phyloP scores from a whole-genome alignment of 306 rosid genomes.

The Quercus engelmannii region DNA sequence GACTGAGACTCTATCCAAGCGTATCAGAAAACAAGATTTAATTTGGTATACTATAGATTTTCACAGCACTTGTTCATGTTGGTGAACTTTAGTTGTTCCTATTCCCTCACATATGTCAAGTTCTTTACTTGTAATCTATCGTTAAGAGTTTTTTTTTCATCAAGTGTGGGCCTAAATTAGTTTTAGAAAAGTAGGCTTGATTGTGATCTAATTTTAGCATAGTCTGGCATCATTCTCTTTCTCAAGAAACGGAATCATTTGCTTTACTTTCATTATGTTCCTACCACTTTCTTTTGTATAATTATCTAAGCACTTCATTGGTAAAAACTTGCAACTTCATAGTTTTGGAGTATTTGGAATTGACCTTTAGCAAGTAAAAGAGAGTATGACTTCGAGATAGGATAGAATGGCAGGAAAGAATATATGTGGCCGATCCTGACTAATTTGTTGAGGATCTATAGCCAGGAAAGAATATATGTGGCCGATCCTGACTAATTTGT shows the following conservation, averaged over 20 bases:
- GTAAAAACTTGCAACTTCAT: background rate
- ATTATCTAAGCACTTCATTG: background rate
- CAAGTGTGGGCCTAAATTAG: background rate
- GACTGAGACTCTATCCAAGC: background rate
- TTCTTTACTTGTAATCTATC: background rate
- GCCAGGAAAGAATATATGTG: too few relatives aligned
- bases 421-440: too few relatives aligned
- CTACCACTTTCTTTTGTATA: constrained; percentile 1
- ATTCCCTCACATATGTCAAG: background rate
- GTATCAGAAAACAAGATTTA: background rate
- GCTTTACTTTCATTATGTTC: background rate
- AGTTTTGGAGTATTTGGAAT: background rate
- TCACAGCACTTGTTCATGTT: background rate
- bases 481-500: too few relatives aligned
- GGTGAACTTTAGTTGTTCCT: background rate
- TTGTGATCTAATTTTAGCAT: background rate
- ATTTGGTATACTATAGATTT: background rate
- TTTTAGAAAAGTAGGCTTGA: background rate
- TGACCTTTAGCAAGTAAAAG: background rate
- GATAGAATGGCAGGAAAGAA: too few relatives aligned
- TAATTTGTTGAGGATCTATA: too few relatives aligned
- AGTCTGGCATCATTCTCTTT: background rate
- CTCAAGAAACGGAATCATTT: background rate
- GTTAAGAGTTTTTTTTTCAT: background rate
- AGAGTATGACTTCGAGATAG: too few relatives aligned